Conservation (phyloP, 768 basidiomycete species). For the Coprinellus aureogranulatus region DNA sequence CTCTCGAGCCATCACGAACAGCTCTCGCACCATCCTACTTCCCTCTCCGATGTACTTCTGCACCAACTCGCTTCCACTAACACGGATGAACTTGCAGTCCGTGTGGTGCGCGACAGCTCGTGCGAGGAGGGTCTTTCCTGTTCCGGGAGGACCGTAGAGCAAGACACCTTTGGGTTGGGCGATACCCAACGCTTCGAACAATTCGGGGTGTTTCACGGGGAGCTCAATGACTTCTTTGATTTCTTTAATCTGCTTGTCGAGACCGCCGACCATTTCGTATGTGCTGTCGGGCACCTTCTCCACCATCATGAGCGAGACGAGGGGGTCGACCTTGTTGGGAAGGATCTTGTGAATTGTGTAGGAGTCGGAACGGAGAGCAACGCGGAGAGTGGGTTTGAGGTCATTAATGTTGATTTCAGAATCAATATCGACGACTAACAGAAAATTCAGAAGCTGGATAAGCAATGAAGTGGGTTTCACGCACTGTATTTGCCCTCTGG, state of each 20-base stretch:
- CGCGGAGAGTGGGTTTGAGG: slow-evolving; percentile 83
- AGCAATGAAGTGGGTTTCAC: slow-evolving; percentile 28
- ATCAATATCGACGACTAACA: slow-evolving; percentile 88
- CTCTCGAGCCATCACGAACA: slow-evolving; percentile 98
- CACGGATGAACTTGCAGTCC: slow-evolving; percentile 96
- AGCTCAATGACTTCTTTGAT: slow-evolving; percentile 96
- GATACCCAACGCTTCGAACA: slow-evolving; percentile 94
- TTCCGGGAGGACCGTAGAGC: slow-evolving; percentile 93
- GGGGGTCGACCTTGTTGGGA: slow-evolving; percentile 96
- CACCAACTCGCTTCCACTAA: slow-evolving; percentile 89
- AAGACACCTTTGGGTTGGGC: slow-evolving; percentile 96
- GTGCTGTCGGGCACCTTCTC: slow-evolving; percentile 99
- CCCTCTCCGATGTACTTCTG: slow-evolving; percentile 99
- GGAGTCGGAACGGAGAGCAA: slow-evolving; percentile 93
- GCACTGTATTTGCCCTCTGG: slow-evolving; percentile 98
- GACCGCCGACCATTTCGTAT: slow-evolving; percentile 99
- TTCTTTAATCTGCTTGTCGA: slow-evolving; percentile 99
- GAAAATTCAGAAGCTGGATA: background rate
- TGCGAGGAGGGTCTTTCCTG: slow-evolving; percentile 93
- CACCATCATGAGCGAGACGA: slow-evolving; percentile 99
- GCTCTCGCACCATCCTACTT: slow-evolving; percentile 91
- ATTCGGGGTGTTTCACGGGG: slow-evolving; percentile 95
- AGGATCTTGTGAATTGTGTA: slow-evolving; percentile 97
- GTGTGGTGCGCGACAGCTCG: slow-evolving; percentile 97
- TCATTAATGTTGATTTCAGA: slow-evolving; percentile 76